A percentile compares a stretch with the other conserved stretches of the same genome.
phyloP scores from a whole-genome alignment of 129 eudicot species.

The Deinandra increscens region DNA sequence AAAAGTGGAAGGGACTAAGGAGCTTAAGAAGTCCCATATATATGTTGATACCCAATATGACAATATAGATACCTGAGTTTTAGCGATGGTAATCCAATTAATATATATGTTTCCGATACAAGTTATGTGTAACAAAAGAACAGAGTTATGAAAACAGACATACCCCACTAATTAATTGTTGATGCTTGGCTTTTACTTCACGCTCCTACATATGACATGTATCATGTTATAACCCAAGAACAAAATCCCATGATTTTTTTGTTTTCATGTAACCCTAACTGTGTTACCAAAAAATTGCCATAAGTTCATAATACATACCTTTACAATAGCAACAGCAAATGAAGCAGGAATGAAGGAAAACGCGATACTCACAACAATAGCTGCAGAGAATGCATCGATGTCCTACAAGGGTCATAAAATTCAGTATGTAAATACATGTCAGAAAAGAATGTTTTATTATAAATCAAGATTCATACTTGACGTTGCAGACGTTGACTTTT shows the following conservation, averaged over 20 bases:
- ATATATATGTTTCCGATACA: slow-evolving; percentile 12
- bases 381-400: slow-evolving; percentile 94
- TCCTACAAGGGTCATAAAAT: slow-evolving; percentile 55
- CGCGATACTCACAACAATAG: slow-evolving; percentile 72
- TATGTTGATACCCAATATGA: slow-evolving; percentile 93
- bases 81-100: slow-evolving; percentile 46
- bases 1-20: slow-evolving; percentile 79
- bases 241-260: neutral
- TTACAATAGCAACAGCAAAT: slow-evolving; percentile 93
- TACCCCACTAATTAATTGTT: slow-evolving; percentile 97
- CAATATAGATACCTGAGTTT: slow-evolving; percentile 77
- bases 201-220: slow-evolving; percentile 64
- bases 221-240: neutral
- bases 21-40: slow-evolving; percentile 96
- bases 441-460: slow-evolving; percentile 2
- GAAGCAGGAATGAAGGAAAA: slow-evolving; percentile 98
- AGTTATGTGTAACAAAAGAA: slow-evolving; percentile 4
- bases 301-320: slow-evolving; percentile 49
- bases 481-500: slow-evolving; percentile 81
- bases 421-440: slow-evolving; percentile 5
- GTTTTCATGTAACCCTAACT: neutral
- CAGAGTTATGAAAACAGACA: slow-evolving; percentile 26
- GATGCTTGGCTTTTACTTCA: slow-evolving; percentile 99
- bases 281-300: neutral
- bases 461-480: slow-evolving; percentile 50